A percentile compares a stretch with the other conserved stretches of the same genome.
Conservation (phyloP, 176 grass and related monocot genomes). For the Triticum urartu region DNA sequence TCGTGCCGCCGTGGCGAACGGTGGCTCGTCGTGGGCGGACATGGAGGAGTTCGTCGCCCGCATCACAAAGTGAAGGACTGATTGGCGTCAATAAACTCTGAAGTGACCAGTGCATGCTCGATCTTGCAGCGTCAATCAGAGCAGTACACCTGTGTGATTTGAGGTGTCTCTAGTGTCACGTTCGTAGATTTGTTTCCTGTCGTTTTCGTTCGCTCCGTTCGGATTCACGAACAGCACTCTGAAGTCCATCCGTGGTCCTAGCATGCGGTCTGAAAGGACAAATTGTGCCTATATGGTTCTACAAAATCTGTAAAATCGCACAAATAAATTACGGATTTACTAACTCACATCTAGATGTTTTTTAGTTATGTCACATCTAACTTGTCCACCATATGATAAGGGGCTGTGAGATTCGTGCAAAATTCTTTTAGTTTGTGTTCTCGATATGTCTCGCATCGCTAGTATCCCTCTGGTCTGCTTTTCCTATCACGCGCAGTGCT, state of each 20-base stretch:
- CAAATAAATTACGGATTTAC: neutral
- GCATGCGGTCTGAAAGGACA: too few species aligned
- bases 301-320: too few species aligned
- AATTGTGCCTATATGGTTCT: too few species aligned
- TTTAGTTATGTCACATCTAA: too few species aligned
- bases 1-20: neutral
- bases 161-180: neutral
- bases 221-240: neutral
- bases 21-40: constrained; percentile 32
- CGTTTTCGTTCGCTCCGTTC: neutral
- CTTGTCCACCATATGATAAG: too few species aligned
- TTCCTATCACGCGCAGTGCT: too few species aligned
- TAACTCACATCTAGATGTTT: too few species aligned
- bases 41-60: constrained; percentile 26
- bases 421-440: too few species aligned
- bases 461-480: too few species aligned
- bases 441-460: too few species aligned
- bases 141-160: neutral
- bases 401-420: too few species aligned
- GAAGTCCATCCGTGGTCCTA: neutral
- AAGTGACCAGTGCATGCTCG: neutral
- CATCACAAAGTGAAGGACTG: constrained; percentile 4
- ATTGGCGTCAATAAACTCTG: neutral
- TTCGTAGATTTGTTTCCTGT: neutral
- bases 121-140: neutral